A percentile compares a stretch with the other conserved stretches of the same genome.
These are phyloP conservation scores for Guyanaporus albipodus DNA, from an alignment of 768 basidiomycete species.

Conservation along the genomic window DNA sequence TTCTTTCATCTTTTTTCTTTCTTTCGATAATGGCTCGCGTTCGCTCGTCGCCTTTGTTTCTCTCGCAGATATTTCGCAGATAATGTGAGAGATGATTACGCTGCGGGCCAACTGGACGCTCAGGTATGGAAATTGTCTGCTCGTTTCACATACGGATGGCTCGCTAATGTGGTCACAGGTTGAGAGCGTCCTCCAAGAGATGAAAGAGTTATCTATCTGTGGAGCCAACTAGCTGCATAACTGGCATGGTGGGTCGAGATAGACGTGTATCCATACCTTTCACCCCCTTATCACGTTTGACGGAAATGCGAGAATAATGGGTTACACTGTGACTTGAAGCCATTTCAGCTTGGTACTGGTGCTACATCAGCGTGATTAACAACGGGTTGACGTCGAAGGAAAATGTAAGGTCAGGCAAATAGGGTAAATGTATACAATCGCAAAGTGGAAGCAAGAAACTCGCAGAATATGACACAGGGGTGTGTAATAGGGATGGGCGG, in stretches of 20 bases:
- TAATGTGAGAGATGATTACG: slow-evolving; percentile 92
- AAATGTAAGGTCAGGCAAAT: slow-evolving; percentile 1
- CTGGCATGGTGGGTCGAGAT: background rate
- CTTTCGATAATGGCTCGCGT: background rate
- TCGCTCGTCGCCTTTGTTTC: background rate
- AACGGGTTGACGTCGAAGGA: slow-evolving; percentile 3
- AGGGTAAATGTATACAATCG: slow-evolving; percentile 27
- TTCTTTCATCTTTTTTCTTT: too few species aligned
- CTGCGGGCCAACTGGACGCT: slow-evolving; percentile 91
- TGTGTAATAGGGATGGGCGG: slow-evolving; percentile 4
- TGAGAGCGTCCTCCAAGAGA: slow-evolving; percentile 95
- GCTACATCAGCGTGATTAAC: slow-evolving; percentile 20
- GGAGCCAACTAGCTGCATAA: slow-evolving; percentile 45
- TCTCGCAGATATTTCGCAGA: slow-evolving; percentile 77
- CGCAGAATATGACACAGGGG: slow-evolving; percentile 12
- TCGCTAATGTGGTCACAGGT: slow-evolving; percentile 46
- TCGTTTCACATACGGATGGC: background rate
- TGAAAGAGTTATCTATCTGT: slow-evolving; percentile 94
- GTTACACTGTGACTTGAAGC: slow-evolving; percentile 9
- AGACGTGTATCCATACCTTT: slow-evolving; percentile 9
- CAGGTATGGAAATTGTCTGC: slow-evolving; percentile 56
- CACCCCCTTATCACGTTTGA: background rate
- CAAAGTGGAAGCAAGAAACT: slow-evolving; percentile 10
- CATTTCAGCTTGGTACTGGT: slow-evolving; percentile 11
- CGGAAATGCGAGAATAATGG: slow-evolving; percentile 1